Evolutionary conservation across 176 grass and related monocot species (phyloP).

Genomic region (Hyparrhenia diplandra): DNA sequence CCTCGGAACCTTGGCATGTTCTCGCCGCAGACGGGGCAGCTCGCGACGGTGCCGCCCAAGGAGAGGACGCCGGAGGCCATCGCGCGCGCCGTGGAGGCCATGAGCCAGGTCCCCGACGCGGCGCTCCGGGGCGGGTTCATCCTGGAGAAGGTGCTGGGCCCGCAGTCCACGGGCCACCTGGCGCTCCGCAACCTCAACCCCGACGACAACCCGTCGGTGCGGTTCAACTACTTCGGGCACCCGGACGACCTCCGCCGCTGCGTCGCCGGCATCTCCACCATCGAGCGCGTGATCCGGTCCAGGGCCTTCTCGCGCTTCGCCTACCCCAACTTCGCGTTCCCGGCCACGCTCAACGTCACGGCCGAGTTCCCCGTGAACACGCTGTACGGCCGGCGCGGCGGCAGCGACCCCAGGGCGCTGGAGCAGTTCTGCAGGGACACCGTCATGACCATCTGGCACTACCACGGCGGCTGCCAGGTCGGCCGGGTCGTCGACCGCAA

Average conservation of each 20-base stretch:
- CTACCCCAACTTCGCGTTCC: slow-evolving; percentile 48
- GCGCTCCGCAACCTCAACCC: slow-evolving; percentile 50
- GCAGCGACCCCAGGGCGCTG: slow-evolving; percentile 38
- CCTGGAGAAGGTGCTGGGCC: slow-evolving; percentile 74
- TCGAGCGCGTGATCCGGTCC: slow-evolving; percentile 54
- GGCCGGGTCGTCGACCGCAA: slow-evolving; percentile 74
- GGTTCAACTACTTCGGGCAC: slow-evolving; percentile 84
- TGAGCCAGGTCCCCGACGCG: slow-evolving; percentile 33
- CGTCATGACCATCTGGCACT: slow-evolving; percentile 93
- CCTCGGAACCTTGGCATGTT: slow-evolving; percentile 59
- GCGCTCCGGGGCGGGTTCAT: slow-evolving; percentile 74
- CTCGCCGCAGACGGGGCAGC: slow-evolving; percentile 52
- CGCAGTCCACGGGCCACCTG: slow-evolving; percentile 55
- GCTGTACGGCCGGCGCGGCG: slow-evolving; percentile 32
- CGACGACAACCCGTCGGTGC: slow-evolving; percentile 58
- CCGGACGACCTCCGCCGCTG: slow-evolving; percentile 65
- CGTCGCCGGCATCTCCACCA: slow-evolving; percentile 49
- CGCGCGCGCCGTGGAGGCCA: slow-evolving; percentile 31
- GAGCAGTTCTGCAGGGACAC: slow-evolving; percentile 86
- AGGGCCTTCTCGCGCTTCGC: slow-evolving; percentile 60
- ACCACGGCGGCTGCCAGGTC: slow-evolving; percentile 79
- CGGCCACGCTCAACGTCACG: slow-evolving; percentile 49
- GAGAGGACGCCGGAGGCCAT: slow-evolving; percentile 42
- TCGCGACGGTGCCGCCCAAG: slow-evolving; percentile 44
- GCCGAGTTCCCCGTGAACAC: slow-evolving; percentile 54